Conservation (phyloP, 2,329 filamentous ascomycete genomes). For the Pseudogymnoascus sp. region DNA sequence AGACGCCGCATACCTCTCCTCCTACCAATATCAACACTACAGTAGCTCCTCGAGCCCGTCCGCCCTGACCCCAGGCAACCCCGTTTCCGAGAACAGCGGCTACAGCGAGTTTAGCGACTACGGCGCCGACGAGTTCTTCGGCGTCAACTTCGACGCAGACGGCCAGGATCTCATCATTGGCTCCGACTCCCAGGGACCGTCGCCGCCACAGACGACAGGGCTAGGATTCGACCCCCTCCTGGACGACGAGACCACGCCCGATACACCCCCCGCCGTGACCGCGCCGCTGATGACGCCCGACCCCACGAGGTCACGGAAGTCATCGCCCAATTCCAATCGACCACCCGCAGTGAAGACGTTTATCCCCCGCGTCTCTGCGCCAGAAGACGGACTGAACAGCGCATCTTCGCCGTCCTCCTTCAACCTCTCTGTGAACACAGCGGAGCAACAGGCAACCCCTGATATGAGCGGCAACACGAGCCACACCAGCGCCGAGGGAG, state of each 20-base stretch:
- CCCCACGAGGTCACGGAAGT: background rate
- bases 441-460: slow-evolving; percentile 23
- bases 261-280: background rate
- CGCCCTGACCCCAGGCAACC: background rate
- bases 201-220: background rate
- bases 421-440: slow-evolving; percentile 13
- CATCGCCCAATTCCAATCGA: background rate
- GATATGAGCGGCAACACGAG: slow-evolving; percentile 26
- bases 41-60: background rate
- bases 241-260: background rate
- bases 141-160: slow-evolving; percentile 27
- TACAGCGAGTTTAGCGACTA: slow-evolving; percentile 18
- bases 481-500: slow-evolving; percentile 24
- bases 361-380: slow-evolving; percentile 11
- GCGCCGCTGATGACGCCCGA: background rate
- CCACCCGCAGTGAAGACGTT: background rate
- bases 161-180: slow-evolving; percentile 17
- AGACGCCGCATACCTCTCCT: slow-evolving; percentile 12
- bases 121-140: slow-evolving; percentile 26
- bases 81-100: slow-evolving; percentile 12
- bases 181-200: background rate
- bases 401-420: slow-evolving; percentile 13
- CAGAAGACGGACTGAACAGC: slow-evolving; percentile 17
- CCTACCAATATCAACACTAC: background rate
- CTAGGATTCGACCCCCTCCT: background rate